Base-by-base conservation (phyloP, 768 basidiomycete species). In the Russula ochroleuca region DNA sequence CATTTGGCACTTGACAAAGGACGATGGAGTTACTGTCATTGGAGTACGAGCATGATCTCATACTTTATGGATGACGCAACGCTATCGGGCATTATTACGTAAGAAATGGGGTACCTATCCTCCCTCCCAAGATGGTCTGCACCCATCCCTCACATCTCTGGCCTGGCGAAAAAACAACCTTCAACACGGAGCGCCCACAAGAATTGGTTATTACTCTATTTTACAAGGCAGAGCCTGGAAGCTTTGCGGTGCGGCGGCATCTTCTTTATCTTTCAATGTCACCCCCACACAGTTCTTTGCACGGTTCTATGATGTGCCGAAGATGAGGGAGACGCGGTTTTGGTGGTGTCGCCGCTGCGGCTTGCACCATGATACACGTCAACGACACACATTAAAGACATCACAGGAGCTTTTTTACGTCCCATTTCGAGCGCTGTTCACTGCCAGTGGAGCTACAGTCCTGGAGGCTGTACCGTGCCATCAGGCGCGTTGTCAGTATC, bases 321-420 rank as follows among this genome's bases (percentile, higher is more conserved):
- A 40, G 51, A 33, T 19, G 41, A 17, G 50, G 38, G n/a, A 43
- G 33, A 25, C 17, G 13, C 14, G 19, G 14, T 10, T 23, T n/a
- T 7, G 33, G 31, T 35, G 13, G 35, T 23, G 7, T 25, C 21
- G 21, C 31, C 10, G 33, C n/a, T 19, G 19, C n/a, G n/a, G 52
- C 52, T 21, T 21, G 17, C 11, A n/a, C 11, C 9, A 9, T 37
- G 11, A 35, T 35, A 53, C 14, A 54, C 52, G 52, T 54, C 52
- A 54, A 54, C 35, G 6, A 33, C 19, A 10, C 54, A 19, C 40
- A 28, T 19, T 6, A 1, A 11, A n/a, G 6, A 57, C 55, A 57
- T 57, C 28, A 45, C 19, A 41, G 40, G 14, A 41, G 13, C 41
- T 21, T 17, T 13, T 51, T 58, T 63, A 63, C 62, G 62, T 58